Evolutionary conservation across 2,329 filamentous ascomycete species (phyloP), one percentile per base, ranked within the genome.

Genomic region (Calonectria honghensis): DNA sequence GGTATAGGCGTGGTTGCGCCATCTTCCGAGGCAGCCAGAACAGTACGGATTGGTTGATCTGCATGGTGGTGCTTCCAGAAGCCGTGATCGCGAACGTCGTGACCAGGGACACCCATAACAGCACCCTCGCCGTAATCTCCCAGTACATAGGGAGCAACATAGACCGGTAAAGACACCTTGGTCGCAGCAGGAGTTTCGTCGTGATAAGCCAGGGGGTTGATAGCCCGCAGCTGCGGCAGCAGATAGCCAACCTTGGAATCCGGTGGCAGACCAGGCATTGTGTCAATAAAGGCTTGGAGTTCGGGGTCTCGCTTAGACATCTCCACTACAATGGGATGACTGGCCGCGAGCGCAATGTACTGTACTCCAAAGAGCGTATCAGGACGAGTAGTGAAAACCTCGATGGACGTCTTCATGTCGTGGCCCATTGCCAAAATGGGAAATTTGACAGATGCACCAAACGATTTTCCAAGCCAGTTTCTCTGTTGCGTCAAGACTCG

Each of bases 21-120:
- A 57, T 89, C 87, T 24, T 88, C 86, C 0, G 89, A 87, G 3
- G 88, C 85, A 1, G 88, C 86, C 50, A 96, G 86, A 1, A 96
- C 95, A 57, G 91, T 85, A 2, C 91, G 88, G 37, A 96, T 89
- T 2, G 91, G 90, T 59, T 91, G 86, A 5, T 90, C 87, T 7
- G 88, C 87, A 37, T 90, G 87, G 77, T 97, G 95, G 73, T 92
- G 88, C 78, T 90, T 92, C 94, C 95, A 98, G 83, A 98, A 98
- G 1, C 91, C 90, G 84, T 94, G 89, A 79, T 98, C 96, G 68
- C 95, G 90, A 6, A 89, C 82, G 83, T 98, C 96, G 81, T 98
- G 96, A 2, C 93, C 96, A 0, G 96, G 96, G 10, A 98, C 96
- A 54, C 96, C 96, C 95, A 98, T 98, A 2, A 98, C 94, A 13